These are phyloP conservation scores for Tylopilus subfusipes DNA, from an alignment of 768 basidiomycete species.

Conservation along the genomic window DNA sequence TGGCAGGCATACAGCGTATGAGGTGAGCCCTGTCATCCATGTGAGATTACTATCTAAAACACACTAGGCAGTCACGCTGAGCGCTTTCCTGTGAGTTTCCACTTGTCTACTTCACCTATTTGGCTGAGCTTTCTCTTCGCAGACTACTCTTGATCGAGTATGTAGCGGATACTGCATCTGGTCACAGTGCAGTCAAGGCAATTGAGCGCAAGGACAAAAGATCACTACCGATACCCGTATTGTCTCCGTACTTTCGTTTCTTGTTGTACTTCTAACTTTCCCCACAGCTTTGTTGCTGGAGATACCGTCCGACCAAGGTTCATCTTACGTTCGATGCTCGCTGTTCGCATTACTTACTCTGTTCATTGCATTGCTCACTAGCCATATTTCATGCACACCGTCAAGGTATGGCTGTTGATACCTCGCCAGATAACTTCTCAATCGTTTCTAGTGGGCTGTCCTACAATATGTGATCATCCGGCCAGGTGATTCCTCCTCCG, in stretches of 20 bases:
- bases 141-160: slow-evolving; percentile 82
- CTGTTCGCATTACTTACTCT: slow-evolving; percentile 1
- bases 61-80: slow-evolving; percentile 69
- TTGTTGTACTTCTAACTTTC: background rate
- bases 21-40: slow-evolving; percentile 40
- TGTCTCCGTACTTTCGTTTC: slow-evolving; percentile 11
- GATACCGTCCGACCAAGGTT: slow-evolving; percentile 79
- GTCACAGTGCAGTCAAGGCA: slow-evolving; percentile 60
- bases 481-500: slow-evolving; percentile 36
- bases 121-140: background rate
- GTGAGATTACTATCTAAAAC: slow-evolving; percentile 15
- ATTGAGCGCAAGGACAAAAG: slow-evolving; percentile 78
- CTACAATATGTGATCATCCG: slow-evolving; percentile 84
- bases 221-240: slow-evolving; percentile 63
- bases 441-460: slow-evolving; percentile 64
- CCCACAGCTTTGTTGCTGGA: slow-evolving; percentile 71
- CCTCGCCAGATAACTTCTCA: background rate
- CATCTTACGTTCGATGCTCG: background rate
- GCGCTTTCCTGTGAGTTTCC: slow-evolving; percentile 74
- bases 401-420: slow-evolving; percentile 54
- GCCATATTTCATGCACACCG: slow-evolving; percentile 86
- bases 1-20: slow-evolving; percentile 49
- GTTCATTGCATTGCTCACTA: slow-evolving; percentile 22
- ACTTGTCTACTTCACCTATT: background rate
- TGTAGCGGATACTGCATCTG: slow-evolving; percentile 67